Evolutionary conservation across 1,284 basidiomycete genomes (phyloP), one percentile per base, ranked within the genome.

Genomic region (Sanghuangporus sanghuang): DNA sequence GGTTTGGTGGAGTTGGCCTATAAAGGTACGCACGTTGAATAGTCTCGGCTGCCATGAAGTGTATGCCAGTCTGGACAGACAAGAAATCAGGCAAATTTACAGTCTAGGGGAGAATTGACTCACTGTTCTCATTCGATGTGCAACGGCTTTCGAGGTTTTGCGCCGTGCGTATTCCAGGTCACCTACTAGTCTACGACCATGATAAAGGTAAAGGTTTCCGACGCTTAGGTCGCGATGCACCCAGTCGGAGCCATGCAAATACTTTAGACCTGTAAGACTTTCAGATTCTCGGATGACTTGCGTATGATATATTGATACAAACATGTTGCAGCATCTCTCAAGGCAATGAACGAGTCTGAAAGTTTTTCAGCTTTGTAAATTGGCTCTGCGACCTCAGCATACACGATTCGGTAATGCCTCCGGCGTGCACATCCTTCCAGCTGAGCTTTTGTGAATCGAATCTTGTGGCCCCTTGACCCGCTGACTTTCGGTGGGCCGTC

Each of bases 31-130:
- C 27, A 2, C 27, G 27, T 32, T 32, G 27, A 32, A 32, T 32
- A 32, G 27, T 32, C 48, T 60, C 58, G 23, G 32, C 42, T n/a
- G 58, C 58, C 58, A 60, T 60, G 27, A 60, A 52, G 16, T 60
- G 21, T 2, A 36, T 12, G 14, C 27, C 49, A 50, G 42, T 48
- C 58, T 60, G 32, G n/a, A n/a, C 18, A 36, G 32, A 55, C n/a
- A 42, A 32, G 27, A 32, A 32, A 32, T 11, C 18, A 55, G n/a
- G 18, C n/a, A 55, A 23, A 23, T 9, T 23, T 55, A 32, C 27
- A 32, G 2, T 32, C 27, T 2, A 32, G 5, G 5, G 18, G 11
- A n/a, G 35, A 27, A 23, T 23, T n/a, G 11, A 35, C 53, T 23
- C 38, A 55, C 53, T 23, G 53, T 55, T 36, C 53, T n/a, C 32